phyloP scores from a whole-genome alignment of 306 rosid genomes.

The Spatholobus suberectus region DNA sequence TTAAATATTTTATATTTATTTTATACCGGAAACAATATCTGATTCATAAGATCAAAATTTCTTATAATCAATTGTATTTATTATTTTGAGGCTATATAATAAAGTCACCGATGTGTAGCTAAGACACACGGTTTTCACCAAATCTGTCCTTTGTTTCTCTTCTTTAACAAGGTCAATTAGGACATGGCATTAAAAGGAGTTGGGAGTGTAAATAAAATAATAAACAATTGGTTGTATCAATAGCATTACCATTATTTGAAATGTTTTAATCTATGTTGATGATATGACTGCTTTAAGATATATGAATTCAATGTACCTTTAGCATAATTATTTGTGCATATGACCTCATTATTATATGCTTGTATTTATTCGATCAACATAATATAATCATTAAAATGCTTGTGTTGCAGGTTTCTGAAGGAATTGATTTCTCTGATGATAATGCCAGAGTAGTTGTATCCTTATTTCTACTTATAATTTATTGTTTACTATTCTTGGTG shows the following conservation, averaged over 20 bases:
- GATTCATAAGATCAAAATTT: too few species aligned
- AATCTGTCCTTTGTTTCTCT: too few species aligned
- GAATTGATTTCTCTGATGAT: slow-evolving; percentile 95
- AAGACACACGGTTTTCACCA: too few species aligned
- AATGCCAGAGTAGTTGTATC: slow-evolving; percentile 97
- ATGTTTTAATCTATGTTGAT: slow-evolving; percentile 6
- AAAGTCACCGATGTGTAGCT: too few species aligned
- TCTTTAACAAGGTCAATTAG: background rate
- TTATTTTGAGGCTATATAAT: too few species aligned
- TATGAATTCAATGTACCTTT: background rate
- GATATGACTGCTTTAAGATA: background rate
- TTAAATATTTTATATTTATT: too few species aligned
- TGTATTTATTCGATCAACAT: slow-evolving; percentile 39
- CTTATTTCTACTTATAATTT: slow-evolving; percentile 46
- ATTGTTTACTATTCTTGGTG: background rate
- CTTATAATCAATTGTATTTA: too few species aligned
- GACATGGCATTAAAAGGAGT: background rate
- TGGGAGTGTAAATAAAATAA: background rate
- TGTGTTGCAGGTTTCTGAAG: slow-evolving; percentile 96
- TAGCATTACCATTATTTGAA: background rate
- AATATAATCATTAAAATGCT: slow-evolving; percentile 42
- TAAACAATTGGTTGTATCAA: slow-evolving; percentile 5
- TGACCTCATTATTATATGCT: slow-evolving; percentile 19
- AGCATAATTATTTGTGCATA: slow-evolving; percentile 5
- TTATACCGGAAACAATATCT: too few species aligned